These are phyloP conservation scores for Pleurozium schreberi DNA, from an alignment of 225 moss, liverwort and hornwort genomes.

Conservation along the genomic window DNA sequence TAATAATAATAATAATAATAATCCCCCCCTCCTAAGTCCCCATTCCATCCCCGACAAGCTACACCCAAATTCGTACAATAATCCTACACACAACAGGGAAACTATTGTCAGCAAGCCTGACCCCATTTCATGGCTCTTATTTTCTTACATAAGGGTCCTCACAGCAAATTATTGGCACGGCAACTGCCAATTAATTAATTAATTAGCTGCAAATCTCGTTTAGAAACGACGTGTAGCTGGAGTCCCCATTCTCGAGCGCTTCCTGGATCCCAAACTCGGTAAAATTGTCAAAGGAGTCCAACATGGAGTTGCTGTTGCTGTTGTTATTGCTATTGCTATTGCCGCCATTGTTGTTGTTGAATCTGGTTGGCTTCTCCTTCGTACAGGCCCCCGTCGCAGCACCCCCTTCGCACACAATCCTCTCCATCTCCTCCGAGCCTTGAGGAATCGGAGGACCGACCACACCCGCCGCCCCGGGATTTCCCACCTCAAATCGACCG, in stretches of 20 bases:
- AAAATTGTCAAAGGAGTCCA: constrained; percentile 19
- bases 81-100: neutral
- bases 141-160: neutral
- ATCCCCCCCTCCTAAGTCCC: neutral
- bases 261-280: constrained; percentile 20
- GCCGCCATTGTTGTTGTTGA: neutral
- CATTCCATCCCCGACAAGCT: neutral
- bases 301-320: neutral
- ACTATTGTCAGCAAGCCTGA: neutral
- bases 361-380: neutral
- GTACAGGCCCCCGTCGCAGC: too few relatives aligned
- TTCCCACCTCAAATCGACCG: neutral
- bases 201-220: constrained; percentile 37
- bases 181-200: neutral
- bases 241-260: constrained; percentile 21
- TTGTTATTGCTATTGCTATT: neutral
- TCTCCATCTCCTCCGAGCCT: neutral
- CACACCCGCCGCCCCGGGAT: neutral
- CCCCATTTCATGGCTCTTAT: neutral
- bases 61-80: neutral
- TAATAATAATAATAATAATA: too few relatives aligned
- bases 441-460: neutral
- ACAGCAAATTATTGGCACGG: neutral
- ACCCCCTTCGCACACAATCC: neutral
- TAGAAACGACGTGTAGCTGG: constrained; percentile 33